Evolutionary conservation across 208 protist genomes (phyloP).

Genomic region (Crithidia bombi): DNA sequence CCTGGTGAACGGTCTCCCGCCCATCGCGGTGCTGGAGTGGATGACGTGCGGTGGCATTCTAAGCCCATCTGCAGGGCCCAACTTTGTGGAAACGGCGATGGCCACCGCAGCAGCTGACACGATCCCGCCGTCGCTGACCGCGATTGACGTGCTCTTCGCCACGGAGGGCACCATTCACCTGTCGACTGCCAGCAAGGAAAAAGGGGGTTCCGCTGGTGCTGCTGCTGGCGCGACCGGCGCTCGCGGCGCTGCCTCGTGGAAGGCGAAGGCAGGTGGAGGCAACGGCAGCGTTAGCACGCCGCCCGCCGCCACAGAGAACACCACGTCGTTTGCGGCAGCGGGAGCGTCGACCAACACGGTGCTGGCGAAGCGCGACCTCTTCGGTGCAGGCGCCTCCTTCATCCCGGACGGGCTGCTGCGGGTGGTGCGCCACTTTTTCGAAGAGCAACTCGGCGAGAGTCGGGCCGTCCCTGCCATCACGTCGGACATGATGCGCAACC

Average conservation of each 20-base stretch:
- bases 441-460: slow-evolving; percentile 56
- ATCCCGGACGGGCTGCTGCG: slow-evolving; percentile 55
- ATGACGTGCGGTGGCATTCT: slow-evolving; percentile 49
- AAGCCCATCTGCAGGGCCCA: slow-evolving; percentile 6
- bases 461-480: slow-evolving; percentile 61
- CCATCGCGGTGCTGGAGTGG: slow-evolving; percentile 77
- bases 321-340: slow-evolving; percentile 6
- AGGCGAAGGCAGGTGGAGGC: slow-evolving; percentile 17
- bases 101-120: slow-evolving; percentile 15
- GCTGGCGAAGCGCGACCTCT: slow-evolving; percentile 28
- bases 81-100: slow-evolving; percentile 23
- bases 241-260: slow-evolving; percentile 23
- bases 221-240: not conserved
- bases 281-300: not conserved
- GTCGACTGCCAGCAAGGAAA: slow-evolving; percentile 7
- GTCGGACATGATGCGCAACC: slow-evolving; percentile 63
- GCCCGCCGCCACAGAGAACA: slow-evolving; percentile 11
- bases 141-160: slow-evolving; percentile 33
- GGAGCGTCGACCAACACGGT: slow-evolving; percentile 17
- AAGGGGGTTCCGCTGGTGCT: not conserved
- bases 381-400: slow-evolving; percentile 26
- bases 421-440: slow-evolving; percentile 62
- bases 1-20: slow-evolving; percentile 43
- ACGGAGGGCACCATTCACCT: slow-evolving; percentile 29
- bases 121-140: slow-evolving; percentile 28